A percentile compares a stretch with the other conserved stretches of the same genome.
Conservation (phyloP, 208 protist species). For the Leptomonas pyrrhocoris region DNA sequence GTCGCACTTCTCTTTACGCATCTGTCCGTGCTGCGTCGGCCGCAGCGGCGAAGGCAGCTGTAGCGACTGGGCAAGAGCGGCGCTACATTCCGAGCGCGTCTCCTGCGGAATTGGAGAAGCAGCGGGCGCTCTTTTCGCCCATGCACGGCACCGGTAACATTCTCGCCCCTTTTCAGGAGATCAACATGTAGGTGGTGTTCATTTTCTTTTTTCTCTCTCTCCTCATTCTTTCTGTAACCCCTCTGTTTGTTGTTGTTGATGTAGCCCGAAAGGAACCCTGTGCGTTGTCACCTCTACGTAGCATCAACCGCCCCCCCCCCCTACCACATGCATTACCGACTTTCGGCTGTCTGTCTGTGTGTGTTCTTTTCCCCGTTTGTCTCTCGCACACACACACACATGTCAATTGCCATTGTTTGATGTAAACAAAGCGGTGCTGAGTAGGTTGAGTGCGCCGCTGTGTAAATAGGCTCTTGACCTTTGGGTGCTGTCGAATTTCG, state of each 20-base stretch:
- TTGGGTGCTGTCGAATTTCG: too few species aligned
- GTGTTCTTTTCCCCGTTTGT: too few species aligned
- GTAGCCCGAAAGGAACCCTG: too few species aligned
- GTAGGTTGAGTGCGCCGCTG: too few species aligned
- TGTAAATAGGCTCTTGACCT: too few species aligned
- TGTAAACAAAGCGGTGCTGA: too few species aligned
- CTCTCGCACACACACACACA: too few species aligned
- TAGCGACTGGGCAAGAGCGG: neutral
- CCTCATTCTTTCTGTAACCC: constrained; percentile 6
- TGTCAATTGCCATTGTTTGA: too few species aligned
- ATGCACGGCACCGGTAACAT: constrained; percentile 44
- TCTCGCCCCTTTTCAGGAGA: constrained; percentile 47
- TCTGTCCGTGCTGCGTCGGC: neutral
- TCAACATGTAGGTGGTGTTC: constrained; percentile 9
- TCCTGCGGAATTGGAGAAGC: constrained; percentile 26
- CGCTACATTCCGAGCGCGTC: constrained; percentile 12
- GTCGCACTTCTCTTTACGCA: constrained; percentile 8
- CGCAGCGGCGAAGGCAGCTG: constrained; percentile 6
- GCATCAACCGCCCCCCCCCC: neutral
- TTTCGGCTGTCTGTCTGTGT: too few species aligned
- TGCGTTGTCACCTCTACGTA: too few species aligned
- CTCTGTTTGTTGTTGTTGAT: too few species aligned
- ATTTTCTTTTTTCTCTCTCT: neutral
- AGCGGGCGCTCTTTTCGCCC: constrained; percentile 53
- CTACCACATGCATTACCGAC: too few species aligned